Evolutionary conservation across 75 land plant genomes (phyloP), one percentile per base, ranked within the genome.

Genomic region (Larix kaempferi): DNA sequence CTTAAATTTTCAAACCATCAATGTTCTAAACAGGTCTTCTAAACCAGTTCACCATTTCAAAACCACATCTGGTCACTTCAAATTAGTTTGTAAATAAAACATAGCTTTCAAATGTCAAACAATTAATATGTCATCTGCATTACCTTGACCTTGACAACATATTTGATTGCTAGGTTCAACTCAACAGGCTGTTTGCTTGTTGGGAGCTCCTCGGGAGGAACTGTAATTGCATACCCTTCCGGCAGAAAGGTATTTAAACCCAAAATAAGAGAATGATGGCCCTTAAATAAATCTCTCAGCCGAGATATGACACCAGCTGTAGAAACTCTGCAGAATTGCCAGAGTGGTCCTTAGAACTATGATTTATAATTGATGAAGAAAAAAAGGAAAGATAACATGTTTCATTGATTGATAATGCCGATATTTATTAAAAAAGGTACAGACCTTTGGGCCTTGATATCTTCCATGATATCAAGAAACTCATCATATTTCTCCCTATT

Each of bases 91-190:
- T 26, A 65, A 29, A 29, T 65, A 29, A n/a, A 72, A 71, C 21
- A 21, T 2, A 41, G 26, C 26, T 71, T 71, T 44, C 3, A 71
- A 44, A 71, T 71, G 19, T 41, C 14, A 44, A 44, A 71, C 21
- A 21, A 17, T 5, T 23, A 71, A 37, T 33, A 14, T 4, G 3
- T 33, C 25, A 19, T 72, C 13, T 49, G 4, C 55, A 19, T 49
- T 78, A 94, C 97, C 92, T 95, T 97, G 77, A 97, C 91, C 84
- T 94, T 97, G 88, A 87, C 88, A 44, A 97, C 95, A 88, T 92
- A 97, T 66, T 65, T 87, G 44, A 91, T 81, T 5, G 99, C 99
- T 64, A 94, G 94, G 58, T 88, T 86, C 82, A 91, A 92, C 75
- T 94, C 92, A 78, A 92, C 93, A 25, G 91, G 91, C 78, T 91